These are phyloP conservation scores for Fusarium avenaceum DNA, from an alignment of 2,329 filamentous ascomycete species.

Conservation along the genomic window DNA sequence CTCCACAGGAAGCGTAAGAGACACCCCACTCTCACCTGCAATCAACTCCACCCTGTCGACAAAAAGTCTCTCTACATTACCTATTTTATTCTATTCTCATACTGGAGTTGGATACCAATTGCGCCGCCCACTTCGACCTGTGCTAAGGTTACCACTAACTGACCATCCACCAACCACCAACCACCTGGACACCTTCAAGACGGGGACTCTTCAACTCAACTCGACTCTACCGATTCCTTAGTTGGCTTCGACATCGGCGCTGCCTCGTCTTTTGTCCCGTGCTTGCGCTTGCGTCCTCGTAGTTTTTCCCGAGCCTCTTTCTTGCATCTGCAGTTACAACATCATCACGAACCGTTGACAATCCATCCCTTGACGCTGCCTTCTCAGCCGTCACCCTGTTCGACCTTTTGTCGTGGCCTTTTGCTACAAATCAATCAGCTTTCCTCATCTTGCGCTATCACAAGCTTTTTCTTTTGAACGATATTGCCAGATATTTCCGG, in stretches of 20 bases:
- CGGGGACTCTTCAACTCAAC: conserved; percentile 13
- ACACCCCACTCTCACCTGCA: conserved; percentile 30
- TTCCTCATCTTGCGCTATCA: conserved; percentile 17
- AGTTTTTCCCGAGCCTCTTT: conserved; percentile 8
- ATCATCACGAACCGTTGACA: conserved; percentile 27
- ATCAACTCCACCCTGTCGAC: conserved; percentile 34
- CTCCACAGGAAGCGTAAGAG: conserved; percentile 16
- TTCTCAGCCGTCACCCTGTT: neutral
- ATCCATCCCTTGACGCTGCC: conserved; percentile 6
- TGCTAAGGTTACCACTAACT: conserved; percentile 32
- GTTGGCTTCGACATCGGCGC: conserved; percentile 15
- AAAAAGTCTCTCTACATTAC: conserved; percentile 44
- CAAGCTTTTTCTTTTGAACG: conserved; percentile 25
- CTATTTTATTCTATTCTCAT: conserved; percentile 1
- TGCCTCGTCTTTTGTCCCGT: conserved; percentile 17
- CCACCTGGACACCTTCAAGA: conserved; percentile 6
- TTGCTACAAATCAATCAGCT: neutral
- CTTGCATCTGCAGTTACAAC: conserved; percentile 31
- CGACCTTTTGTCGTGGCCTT: conserved; percentile 9
- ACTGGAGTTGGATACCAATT: conserved; percentile 5
- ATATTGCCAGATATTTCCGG: conserved; percentile 36
- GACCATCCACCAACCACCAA: conserved; percentile 46
- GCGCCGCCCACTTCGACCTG: conserved; percentile 7
- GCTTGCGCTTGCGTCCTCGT: conserved; percentile 4
- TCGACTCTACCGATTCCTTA: neutral